Evolutionary conservation across 495 filamentous ascomycete genomes (phyloP).

Genomic region (Letharia columbiana): DNA sequence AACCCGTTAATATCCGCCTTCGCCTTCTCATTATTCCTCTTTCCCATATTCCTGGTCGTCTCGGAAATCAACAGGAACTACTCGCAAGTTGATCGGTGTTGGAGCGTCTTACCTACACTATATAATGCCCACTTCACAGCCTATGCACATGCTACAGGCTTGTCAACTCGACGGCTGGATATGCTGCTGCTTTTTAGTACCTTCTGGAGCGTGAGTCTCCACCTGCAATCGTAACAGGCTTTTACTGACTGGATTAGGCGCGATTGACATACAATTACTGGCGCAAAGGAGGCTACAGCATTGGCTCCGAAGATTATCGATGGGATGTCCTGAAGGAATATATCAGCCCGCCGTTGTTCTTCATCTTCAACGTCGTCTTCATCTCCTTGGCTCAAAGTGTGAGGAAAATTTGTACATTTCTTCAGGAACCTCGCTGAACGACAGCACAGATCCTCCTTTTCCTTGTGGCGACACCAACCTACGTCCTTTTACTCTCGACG

Average conservation of each 20-base stretch:
- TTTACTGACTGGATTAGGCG: conserved; percentile 34
- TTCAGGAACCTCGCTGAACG: conserved; percentile 1
- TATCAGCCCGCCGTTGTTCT: conserved; percentile 52
- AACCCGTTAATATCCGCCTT: conserved; percentile 79
- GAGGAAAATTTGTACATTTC: conserved; percentile 26
- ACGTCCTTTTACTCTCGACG: conserved; percentile 60
- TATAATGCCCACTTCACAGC: conserved; percentile 80
- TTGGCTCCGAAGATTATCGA: conserved; percentile 90
- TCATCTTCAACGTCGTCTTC: conserved; percentile 79
- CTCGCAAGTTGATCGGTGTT: conserved; percentile 86
- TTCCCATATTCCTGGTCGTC: conserved; percentile 57
- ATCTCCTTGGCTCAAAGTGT: conserved; percentile 80
- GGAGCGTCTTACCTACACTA: conserved; percentile 79
- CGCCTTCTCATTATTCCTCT: conserved; percentile 58
- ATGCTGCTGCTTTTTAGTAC: conserved; percentile 60
- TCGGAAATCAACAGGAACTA: conserved; percentile 87
- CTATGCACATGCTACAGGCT: conserved; percentile 66
- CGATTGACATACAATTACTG: conserved; percentile 95
- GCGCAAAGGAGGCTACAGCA: conserved; percentile 84
- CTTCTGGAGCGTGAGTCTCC: conserved; percentile 68
- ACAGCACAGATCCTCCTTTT: conserved; percentile 50
- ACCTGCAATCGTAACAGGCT: neutral
- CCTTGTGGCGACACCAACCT: conserved; percentile 69
- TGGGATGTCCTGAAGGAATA: conserved; percentile 55
- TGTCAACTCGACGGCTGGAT: conserved; percentile 67